Evolutionary conservation across 805 yeast species (phyloP).

Genomic region (Hagleromyces aurorensis): DNA sequence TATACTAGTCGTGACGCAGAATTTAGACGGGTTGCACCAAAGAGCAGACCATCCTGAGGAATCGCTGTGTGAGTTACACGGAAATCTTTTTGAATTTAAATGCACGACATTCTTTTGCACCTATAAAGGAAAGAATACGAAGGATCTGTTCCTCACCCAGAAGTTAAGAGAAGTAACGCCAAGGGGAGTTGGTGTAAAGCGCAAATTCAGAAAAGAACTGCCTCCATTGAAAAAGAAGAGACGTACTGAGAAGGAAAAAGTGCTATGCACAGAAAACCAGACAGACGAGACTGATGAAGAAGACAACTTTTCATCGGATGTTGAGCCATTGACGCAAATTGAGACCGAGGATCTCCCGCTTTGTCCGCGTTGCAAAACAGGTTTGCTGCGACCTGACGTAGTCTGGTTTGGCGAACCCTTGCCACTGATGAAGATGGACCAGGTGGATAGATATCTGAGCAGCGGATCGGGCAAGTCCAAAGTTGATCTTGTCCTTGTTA

Average conservation of each 20-base stretch:
- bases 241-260: slow-evolving; percentile 9
- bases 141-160: slow-evolving; percentile 50
- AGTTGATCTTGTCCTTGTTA: slow-evolving; percentile 69
- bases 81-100: slow-evolving; percentile 60
- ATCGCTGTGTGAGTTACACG: slow-evolving; percentile 66
- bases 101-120: slow-evolving; percentile 76
- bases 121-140: slow-evolving; percentile 45
- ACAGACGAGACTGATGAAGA: slow-evolving; percentile 3
- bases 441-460: slow-evolving; percentile 62
- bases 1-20: slow-evolving; percentile 69
- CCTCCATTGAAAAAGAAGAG: slow-evolving; percentile 9
- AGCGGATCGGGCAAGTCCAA: slow-evolving; percentile 17
- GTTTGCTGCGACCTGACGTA: slow-evolving; percentile 76
- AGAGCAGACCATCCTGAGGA: slow-evolving; percentile 54
- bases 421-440: slow-evolving; percentile 53
- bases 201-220: slow-evolving; percentile 5
- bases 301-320: slow-evolving; percentile 34
- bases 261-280: too few species aligned
- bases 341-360: slow-evolving; percentile 50
- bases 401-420: slow-evolving; percentile 94
- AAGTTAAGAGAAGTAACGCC: slow-evolving; percentile 36
- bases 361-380: slow-evolving; percentile 68
- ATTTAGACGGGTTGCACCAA: slow-evolving; percentile 67
- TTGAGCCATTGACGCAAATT: slow-evolving; percentile 42
- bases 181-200: slow-evolving; percentile 6